Evolutionary conservation across 2,329 filamentous ascomycete genomes (phyloP), one percentile per base, ranked within the genome.

Genomic region (Apiospora sp.): DNA sequence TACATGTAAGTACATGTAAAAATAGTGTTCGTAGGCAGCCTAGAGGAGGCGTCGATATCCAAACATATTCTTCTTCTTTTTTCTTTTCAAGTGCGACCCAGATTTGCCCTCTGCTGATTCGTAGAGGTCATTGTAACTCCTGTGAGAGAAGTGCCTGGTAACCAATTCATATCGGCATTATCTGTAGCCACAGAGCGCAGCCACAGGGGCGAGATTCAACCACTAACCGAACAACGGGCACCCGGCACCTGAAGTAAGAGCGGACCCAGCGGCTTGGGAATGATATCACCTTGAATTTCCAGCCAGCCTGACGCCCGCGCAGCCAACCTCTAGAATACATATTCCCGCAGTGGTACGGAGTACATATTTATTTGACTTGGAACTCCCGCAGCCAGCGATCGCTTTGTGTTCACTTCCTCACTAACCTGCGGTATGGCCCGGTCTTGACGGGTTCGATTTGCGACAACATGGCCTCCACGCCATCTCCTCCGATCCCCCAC

Each of bases 401-500:
- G 48, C 67, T 49, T 16, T 4, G 44, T 44, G n/a, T 41, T 37
- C 34, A 12, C 34, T 14, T 34, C 67, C 67, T 44, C 24, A 49
- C 16, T 27, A 37, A 14, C 3, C 27, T 30, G 34, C 27, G 37
- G 44, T 49, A 69, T 69, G 67, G 44, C 67, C 67, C 48, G 67
- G 34, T n/a, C 48, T 34, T 49, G 44, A 49, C n/a, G 16, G 44
- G 22, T n/a, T 24, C 67, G 44, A 10, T 51, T 70, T 48, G 68
- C 49, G 68, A 70, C 48, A 70, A 27, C 27, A 51, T 70, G 68
- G 68, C 68, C 43, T 51, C 68, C 27, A 24, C 46, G 30, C 48
- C 48, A 41, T 51, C 48, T 19, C 30, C 67, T 22, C 30, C 49
- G 48, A 41, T 24, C 22, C 6, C 30, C 68, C 68, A 37, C 46